Evolutionary conservation across 176 grass and related monocot species (phyloP).

Genomic region (Elymus sibiricus): DNA sequence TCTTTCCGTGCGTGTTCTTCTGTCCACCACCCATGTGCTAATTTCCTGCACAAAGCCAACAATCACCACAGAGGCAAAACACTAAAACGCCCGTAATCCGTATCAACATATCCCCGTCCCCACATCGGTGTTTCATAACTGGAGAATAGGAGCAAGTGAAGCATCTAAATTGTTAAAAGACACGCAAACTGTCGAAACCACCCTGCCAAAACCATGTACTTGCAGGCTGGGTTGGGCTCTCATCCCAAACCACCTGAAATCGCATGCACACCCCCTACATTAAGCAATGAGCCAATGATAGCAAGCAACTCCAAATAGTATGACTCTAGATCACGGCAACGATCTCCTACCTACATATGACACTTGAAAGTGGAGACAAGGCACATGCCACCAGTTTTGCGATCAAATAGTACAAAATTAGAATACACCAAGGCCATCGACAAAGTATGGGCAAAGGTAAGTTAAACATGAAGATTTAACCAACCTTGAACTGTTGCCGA

Average conservation of each 20-base stretch:
- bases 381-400: background rate
- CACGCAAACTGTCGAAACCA: background rate
- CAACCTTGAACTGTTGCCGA: conserved; percentile 94
- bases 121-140: background rate
- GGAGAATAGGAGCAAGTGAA: background rate
- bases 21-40: too few species aligned
- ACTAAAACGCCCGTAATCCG: too few species aligned
- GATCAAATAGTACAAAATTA: conserved; percentile 1
- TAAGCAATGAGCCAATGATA: background rate
- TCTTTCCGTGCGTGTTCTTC: too few species aligned
- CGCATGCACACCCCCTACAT: background rate
- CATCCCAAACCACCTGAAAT: background rate
- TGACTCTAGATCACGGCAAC: background rate
- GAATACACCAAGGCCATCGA: background rate
- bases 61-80: too few species aligned
- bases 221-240: background rate
- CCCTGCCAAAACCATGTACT: background rate
- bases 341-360: background rate
- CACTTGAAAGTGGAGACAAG: background rate
- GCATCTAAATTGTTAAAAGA: background rate
- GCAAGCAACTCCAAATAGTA: background rate
- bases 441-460: conserved; percentile 21
- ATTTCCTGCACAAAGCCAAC: too few species aligned
- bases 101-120: too few species aligned
- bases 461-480: background rate